phyloP scores from a whole-genome alignment of 345 rosid genomes.

The Dimocarpus longan region DNA sequence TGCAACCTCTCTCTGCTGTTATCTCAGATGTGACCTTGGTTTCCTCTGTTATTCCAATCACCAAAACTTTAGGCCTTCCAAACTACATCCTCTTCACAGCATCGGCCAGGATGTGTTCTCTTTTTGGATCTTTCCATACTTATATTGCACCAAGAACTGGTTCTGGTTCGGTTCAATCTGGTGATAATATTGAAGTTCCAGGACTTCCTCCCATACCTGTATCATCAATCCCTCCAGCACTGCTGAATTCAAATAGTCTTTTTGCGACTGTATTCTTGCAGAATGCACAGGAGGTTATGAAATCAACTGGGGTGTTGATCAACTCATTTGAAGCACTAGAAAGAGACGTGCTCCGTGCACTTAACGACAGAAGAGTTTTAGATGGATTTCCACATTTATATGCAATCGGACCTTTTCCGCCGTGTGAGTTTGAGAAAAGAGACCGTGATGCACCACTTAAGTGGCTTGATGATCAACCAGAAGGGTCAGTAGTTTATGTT shows the following conservation, averaged over 20 bases:
- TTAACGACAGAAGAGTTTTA: slow-evolving; percentile 15
- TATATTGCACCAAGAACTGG: not conserved
- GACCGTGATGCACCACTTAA: not conserved
- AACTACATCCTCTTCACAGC: slow-evolving; percentile 34
- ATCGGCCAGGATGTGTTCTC: slow-evolving; percentile 32
- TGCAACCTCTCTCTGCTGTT: slow-evolving; percentile 30
- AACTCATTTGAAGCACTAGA: slow-evolving; percentile 47
- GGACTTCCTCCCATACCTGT: slow-evolving; percentile 35
- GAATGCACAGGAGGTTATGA: slow-evolving; percentile 4
- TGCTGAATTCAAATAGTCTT: slow-evolving; percentile 12
- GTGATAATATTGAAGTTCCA: slow-evolving; percentile 32
- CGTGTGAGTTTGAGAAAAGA: slow-evolving; percentile 25
- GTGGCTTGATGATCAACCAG: slow-evolving; percentile 47
- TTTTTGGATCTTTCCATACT: slow-evolving; percentile 14
- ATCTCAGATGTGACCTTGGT: slow-evolving; percentile 31
- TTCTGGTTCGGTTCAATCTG: slow-evolving; percentile 13
- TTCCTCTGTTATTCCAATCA: slow-evolving; percentile 24
- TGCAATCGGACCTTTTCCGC: slow-evolving; percentile 39
- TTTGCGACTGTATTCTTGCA: slow-evolving; percentile 20
- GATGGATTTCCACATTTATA: slow-evolving; percentile 32
- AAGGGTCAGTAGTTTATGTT: slow-evolving; percentile 42
- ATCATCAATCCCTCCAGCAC: slow-evolving; percentile 35
- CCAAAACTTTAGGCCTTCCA: slow-evolving; percentile 30
- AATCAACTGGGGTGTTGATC: slow-evolving; percentile 34
- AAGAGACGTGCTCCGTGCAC: slow-evolving; percentile 19